These are phyloP conservation scores for Bacterosira constricta DNA, from an alignment of 108 stramenopile species.

Conservation along the genomic window DNA sequence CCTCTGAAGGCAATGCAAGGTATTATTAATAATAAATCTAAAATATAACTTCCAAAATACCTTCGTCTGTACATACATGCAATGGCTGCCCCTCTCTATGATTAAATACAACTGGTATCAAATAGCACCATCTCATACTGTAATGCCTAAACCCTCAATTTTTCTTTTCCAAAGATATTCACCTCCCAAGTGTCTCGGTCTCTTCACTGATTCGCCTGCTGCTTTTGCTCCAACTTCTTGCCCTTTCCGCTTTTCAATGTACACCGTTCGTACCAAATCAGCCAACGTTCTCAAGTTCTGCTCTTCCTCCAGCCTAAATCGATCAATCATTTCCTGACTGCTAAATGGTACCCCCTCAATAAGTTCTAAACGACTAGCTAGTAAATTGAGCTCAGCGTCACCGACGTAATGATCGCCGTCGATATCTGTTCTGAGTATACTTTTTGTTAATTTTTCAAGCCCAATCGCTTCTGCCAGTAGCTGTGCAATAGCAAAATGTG, in stretches of 20 bases:
- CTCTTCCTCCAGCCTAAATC: background rate
- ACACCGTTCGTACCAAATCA: slow-evolving; percentile 19
- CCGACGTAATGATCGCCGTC: slow-evolving; percentile 32
- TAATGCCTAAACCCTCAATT: slow-evolving; percentile 1
- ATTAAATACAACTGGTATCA: no score
- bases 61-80: no score
- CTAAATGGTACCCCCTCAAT: slow-evolving; percentile 39
- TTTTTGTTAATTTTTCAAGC: slow-evolving; percentile 21
- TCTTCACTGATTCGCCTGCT: background rate
- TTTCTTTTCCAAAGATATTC: slow-evolving; percentile 22
- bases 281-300: slow-evolving; percentile 15
- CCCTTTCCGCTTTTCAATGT: slow-evolving; percentile 32
- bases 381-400: slow-evolving; percentile 32
- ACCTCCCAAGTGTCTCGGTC: slow-evolving; percentile 16
- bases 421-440: slow-evolving; percentile 7
- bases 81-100: no score
- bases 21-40: no score
- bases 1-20: no score
- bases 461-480: slow-evolving; percentile 33
- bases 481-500: background rate
- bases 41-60: no score
- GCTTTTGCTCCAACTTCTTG: slow-evolving; percentile 18
- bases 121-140: background rate
- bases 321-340: slow-evolving; percentile 15
- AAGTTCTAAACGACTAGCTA: slow-evolving; percentile 21